A percentile compares a stretch with the other conserved stretches of the same genome.
phyloP scores from a whole-genome alignment of 495 filamentous ascomycete species.

The Neurospora africana region DNA sequence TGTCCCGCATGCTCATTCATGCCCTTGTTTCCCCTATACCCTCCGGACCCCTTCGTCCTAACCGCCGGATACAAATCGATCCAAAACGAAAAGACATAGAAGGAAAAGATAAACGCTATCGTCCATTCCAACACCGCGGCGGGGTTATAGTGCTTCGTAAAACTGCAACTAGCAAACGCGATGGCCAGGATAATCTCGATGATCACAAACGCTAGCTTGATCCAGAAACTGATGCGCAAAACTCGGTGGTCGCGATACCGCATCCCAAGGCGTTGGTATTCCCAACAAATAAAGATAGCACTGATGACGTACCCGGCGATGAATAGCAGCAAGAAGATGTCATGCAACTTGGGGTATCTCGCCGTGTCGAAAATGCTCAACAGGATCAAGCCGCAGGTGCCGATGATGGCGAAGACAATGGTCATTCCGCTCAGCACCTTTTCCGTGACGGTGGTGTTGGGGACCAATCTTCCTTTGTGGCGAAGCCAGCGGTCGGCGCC shows the following conservation, averaged over 20 bases:
- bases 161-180: conserved; percentile 42
- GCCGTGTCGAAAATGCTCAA: conserved; percentile 77
- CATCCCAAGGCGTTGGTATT: conserved; percentile 75
- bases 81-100: conserved; percentile 80
- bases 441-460: conserved; percentile 56
- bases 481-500: conserved; percentile 72
- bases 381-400: conserved; percentile 68
- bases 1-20: not conserved
- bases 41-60: conserved; percentile 37
- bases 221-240: conserved; percentile 65
- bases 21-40: not conserved
- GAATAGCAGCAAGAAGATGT: conserved; percentile 72
- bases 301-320: conserved; percentile 73
- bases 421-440: conserved; percentile 56
- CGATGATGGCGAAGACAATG: conserved; percentile 64
- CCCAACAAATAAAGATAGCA: conserved; percentile 75
- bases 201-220: conserved; percentile 73
- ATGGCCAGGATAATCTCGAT: conserved; percentile 68
- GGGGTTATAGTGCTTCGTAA: conserved; percentile 35
- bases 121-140: conserved; percentile 62
- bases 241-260: conserved; percentile 62
- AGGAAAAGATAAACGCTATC: conserved; percentile 81
- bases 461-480: conserved; percentile 59
- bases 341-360: conserved; percentile 53
- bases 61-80: conserved; percentile 79